Evolutionary conservation across 768 basidiomycete species (phyloP).

Genomic region (Clathrus columnatus): DNA sequence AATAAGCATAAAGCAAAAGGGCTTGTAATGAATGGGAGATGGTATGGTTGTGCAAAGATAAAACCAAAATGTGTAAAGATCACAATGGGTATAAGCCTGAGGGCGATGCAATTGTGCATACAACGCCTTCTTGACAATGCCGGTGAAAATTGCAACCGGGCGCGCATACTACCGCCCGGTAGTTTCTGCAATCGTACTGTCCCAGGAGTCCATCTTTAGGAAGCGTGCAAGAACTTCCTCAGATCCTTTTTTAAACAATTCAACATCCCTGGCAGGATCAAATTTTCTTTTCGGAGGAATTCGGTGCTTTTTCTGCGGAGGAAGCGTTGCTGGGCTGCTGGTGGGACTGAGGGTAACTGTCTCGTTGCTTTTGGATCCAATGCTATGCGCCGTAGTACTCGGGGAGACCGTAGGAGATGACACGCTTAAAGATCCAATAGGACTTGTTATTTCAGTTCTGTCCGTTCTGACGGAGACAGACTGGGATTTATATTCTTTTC

Average conservation of each 20-base stretch:
- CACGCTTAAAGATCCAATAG: slow-evolving; percentile 10
- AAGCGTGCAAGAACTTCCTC: slow-evolving; percentile 83
- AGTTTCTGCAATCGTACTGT: slow-evolving; percentile 16
- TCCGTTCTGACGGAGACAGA: slow-evolving; percentile 12
- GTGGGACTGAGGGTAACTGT: slow-evolving; percentile 16
- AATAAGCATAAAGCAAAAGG: neutral
- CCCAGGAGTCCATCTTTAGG: slow-evolving; percentile 69
- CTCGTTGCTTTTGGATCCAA: slow-evolving; percentile 18
- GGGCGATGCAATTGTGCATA: neutral
- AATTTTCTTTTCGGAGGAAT: slow-evolving; percentile 52
- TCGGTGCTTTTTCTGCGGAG: slow-evolving; percentile 21
- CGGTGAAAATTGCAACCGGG: neutral
- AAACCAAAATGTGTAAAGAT: neutral
- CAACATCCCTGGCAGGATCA: slow-evolving; percentile 81
- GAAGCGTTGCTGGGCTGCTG: neutral
- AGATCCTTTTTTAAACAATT: slow-evolving; percentile 77
- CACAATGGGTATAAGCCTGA: neutral
- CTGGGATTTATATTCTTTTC: slow-evolving; percentile 1
- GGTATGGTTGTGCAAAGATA: neutral
- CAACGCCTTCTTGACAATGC: neutral
- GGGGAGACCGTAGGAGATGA: slow-evolving; percentile 9
- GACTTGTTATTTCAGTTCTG: slow-evolving; percentile 27
- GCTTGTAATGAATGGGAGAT: neutral
- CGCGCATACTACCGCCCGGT: neutral
- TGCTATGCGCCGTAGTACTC: neutral